Conservation (phyloP, 768 basidiomycete genomes). For the Tephrocybe sp. region DNA sequence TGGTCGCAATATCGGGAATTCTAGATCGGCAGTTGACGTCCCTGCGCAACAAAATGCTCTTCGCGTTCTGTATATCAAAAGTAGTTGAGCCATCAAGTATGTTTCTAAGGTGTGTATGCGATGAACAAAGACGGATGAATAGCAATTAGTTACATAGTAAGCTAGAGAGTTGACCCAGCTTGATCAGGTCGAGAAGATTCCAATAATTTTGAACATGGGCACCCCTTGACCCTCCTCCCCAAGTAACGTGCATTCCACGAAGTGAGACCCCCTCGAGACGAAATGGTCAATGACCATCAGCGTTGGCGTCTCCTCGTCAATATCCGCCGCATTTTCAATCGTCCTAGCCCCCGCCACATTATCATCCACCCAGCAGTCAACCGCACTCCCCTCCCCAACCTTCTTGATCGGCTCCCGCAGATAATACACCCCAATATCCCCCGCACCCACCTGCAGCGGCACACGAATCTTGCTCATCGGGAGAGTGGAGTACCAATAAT, state of each 20-base stretch:
- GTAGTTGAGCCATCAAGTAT: no score
- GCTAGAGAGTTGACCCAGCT: neutral
- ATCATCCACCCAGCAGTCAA: conserved; percentile 98
- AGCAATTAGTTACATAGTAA: conserved; percentile 7
- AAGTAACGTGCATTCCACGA: conserved; percentile 83
- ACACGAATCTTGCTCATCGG: conserved; percentile 83
- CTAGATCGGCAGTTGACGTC: no score
- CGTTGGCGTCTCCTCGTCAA: conserved; percentile 58
- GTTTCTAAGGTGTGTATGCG: no score
- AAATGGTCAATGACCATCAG: conserved; percentile 83
- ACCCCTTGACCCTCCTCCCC: conserved; percentile 86
- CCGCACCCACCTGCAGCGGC: conserved; percentile 81
- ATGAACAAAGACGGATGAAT: neutral
- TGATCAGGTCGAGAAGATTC: conserved; percentile 76
- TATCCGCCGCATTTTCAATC: conserved; percentile 75
- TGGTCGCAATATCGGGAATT: no score
- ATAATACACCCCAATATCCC: conserved; percentile 93
- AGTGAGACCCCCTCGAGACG: conserved; percentile 89
- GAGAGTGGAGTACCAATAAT: conserved; percentile 93
- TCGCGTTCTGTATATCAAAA: no score
- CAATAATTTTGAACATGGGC: conserved; percentile 86
- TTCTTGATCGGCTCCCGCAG: conserved; percentile 64
- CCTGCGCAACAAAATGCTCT: no score
- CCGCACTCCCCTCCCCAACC: conserved; percentile 63
- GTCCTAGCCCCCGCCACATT: conserved; percentile 78